Conservation (phyloP, 805 yeast species). For the Ogataea nakhonphanomensis region DNA sequence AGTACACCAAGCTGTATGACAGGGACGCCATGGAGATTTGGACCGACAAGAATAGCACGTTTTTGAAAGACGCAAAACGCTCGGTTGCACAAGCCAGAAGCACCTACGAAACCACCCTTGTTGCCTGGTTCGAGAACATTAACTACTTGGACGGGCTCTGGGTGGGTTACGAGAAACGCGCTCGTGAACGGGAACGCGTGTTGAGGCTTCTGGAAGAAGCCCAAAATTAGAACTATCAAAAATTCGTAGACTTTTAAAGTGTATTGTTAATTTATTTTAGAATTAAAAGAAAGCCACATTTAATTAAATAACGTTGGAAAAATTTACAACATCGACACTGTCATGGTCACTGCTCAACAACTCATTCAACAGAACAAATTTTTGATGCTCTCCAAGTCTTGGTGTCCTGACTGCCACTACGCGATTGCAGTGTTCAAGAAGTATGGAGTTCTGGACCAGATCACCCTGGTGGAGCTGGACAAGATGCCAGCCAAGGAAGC, state of each 20-base stretch:
- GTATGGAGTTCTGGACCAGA: conserved; percentile 46
- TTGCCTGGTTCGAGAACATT: conserved; percentile 28
- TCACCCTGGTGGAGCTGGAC: conserved; percentile 60
- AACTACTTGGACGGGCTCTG: conserved; percentile 29
- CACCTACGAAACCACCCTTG: conserved; percentile 20
- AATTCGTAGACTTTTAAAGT: background rate
- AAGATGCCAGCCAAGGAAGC: conserved; percentile 51
- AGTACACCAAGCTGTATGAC: conserved; percentile 40
- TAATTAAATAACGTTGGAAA: background rate
- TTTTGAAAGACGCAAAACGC: conserved; percentile 5
- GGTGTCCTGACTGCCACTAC: conserved; percentile 80
- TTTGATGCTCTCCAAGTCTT: conserved; percentile 62
- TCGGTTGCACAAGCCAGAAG: conserved; percentile 1
- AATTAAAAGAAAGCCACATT: background rate
- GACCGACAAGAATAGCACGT: conserved; percentile 35
- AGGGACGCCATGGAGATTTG: conserved; percentile 36
- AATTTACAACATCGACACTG: background rate
- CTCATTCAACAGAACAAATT: conserved; percentile 44
- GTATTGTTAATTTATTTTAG: conserved; percentile 1
- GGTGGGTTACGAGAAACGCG: conserved; percentile 16
- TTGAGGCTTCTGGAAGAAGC: background rate
- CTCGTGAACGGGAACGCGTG: conserved; percentile 3
- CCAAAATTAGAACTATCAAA: too few species aligned
- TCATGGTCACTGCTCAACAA: conserved; percentile 37
- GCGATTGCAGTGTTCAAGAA: conserved; percentile 53